Evolutionary conservation across 2,329 filamentous ascomycete genomes (phyloP), one percentile per base, ranked within the genome.

Genomic region (Sclerotinia sclerotiorum): DNA sequence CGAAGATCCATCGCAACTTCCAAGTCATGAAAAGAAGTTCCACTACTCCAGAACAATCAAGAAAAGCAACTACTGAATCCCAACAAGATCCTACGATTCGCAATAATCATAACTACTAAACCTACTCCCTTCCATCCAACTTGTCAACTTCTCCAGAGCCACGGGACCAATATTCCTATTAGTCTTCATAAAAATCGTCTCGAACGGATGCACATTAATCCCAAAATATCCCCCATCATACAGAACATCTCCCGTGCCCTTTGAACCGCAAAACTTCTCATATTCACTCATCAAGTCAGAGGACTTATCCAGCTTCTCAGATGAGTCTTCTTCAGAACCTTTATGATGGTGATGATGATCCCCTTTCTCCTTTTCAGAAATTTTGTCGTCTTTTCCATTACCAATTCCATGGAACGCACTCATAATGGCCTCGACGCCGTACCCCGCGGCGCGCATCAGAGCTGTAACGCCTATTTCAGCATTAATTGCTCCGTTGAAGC

Each of bases 141-240:
- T 66, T 51, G 69, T 74, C 66, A 74, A 63, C 57, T 67, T 71
- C 27, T 71, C 62, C 39, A 76, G 51, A 35, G 60, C 67, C 1
- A 72, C 35, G 1, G 67, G 67, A 55, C 73, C 71, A 24, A 76
- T 68, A 56, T 73, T 62, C 29, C 74, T 63, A 69, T 76, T 75
- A 17, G 70, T 73, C 69, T 77, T 77, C 24, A 71, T 69, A 52
- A 75, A 77, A 8, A 73, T 62, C 21, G 73, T 76, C 70, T 77
- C 74, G 29, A 70, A 77, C 2, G 73, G 72, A 69, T 74, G 71
- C 7, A 76, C 57, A 66, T 73, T 73, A 13, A 69, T 74, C 1
- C 75, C 76, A 46, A 74, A 75, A 62, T 76, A 76, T 24, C 57
- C 62, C 1, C 67, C 67, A 15, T 74, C 64, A 48, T 61, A 72